Conservation (phyloP, 306 rosid species). For the Urtica urens region DNA sequence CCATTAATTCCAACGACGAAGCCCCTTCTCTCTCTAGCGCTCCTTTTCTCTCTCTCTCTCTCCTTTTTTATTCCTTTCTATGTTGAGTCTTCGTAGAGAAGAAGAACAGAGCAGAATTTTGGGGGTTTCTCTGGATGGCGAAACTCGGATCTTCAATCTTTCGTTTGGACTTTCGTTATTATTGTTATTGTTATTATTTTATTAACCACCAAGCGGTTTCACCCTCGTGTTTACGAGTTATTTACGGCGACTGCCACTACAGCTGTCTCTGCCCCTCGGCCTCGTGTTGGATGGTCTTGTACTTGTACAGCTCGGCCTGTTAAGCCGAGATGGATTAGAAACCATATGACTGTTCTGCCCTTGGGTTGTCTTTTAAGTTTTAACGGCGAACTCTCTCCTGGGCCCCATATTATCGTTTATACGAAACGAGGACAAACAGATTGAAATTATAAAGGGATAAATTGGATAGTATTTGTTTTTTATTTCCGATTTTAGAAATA, state of each 20-base stretch:
- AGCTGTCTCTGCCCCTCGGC: slow-evolving; percentile 12
- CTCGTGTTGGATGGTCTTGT: neutral
- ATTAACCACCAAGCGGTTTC: neutral
- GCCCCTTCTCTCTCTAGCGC: slow-evolving; percentile 15
- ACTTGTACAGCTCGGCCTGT: slow-evolving; percentile 1
- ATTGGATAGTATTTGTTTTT: neutral
- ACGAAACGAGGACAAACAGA: neutral
- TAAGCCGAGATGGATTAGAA: neutral
- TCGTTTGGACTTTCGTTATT: slow-evolving; percentile 4
- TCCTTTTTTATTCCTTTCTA: neutral
- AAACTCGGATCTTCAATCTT: slow-evolving; percentile 30
- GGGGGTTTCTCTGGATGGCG: slow-evolving; percentile 29
- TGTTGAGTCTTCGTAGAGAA: slow-evolving; percentile 29
- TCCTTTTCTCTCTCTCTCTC: slow-evolving; percentile 7
- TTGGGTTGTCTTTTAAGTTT: neutral
- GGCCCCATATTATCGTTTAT: neutral
- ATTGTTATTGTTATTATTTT: slow-evolving; percentile 10
- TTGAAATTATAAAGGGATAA: neutral
- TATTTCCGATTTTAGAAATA: neutral
- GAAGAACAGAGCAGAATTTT: slow-evolving; percentile 16
- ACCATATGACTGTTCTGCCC: neutral
- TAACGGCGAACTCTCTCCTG: neutral
- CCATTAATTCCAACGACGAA: slow-evolving; percentile 45
- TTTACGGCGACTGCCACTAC: slow-evolving; percentile 31
- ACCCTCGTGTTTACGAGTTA: neutral